phyloP scores from a whole-genome alignment of 2,329 filamentous ascomycete species.

The Ophiostoma triangulosporum region DNA sequence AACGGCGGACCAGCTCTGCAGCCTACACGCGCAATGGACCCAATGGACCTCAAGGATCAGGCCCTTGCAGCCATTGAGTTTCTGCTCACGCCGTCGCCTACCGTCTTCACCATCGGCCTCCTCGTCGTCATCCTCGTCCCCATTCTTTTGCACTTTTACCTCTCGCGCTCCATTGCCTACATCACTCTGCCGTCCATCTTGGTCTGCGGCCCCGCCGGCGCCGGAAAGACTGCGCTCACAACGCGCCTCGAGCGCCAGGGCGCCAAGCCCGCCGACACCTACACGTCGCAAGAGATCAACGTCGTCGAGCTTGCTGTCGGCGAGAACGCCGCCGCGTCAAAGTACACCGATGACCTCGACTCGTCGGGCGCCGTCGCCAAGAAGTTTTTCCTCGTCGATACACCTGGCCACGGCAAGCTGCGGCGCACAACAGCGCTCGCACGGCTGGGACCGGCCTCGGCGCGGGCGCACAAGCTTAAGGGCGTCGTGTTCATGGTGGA shows the following conservation, averaged over 20 bases:
- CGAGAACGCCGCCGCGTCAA: conserved; percentile 27
- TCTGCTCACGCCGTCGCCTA: conserved; percentile 44
- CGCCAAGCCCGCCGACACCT: conserved; percentile 29
- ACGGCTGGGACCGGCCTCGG: conserved; percentile 24
- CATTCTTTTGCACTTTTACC: conserved; percentile 59
- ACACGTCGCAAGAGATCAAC: conserved; percentile 39
- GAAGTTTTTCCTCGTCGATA: conserved; percentile 71
- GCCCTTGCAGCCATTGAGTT: conserved; percentile 30
- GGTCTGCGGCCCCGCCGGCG: conserved; percentile 65
- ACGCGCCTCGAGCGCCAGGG: conserved; percentile 53
- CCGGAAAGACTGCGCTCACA: conserved; percentile 81
- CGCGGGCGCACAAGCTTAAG: conserved; percentile 33
- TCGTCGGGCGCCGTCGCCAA: conserved; percentile 42
- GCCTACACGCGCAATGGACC: conserved; percentile 11
- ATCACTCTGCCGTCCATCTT: conserved; percentile 62
- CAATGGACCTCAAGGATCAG: conserved; percentile 16
- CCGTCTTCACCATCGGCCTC: conserved; percentile 54
- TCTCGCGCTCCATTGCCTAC: conserved; percentile 55
- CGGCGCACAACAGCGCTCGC: conserved; percentile 56
- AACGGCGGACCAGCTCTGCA: no score
- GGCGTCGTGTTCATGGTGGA: conserved; percentile 86
- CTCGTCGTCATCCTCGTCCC: conserved; percentile 61
- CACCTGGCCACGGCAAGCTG: conserved; percentile 90
- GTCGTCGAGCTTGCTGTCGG: conserved; percentile 42
- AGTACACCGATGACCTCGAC: conserved; percentile 42